A percentile compares a stretch with the other conserved stretches of the same genome.
Conservation (phyloP, 495 filamentous ascomycete genomes). For the Emericellopsis terricola region DNA sequence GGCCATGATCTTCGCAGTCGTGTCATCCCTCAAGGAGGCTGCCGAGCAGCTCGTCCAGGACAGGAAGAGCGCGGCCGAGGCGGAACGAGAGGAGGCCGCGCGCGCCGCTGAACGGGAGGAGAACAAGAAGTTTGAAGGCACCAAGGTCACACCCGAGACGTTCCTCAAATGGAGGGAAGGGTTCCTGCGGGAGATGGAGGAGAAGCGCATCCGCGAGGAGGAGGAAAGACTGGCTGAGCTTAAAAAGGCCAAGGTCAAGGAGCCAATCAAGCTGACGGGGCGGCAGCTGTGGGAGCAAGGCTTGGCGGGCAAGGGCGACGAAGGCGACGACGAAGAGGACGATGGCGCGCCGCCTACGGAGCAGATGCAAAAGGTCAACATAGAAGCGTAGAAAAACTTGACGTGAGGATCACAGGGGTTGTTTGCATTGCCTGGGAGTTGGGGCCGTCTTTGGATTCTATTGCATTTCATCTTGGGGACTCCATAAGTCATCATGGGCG, state of each 20-base stretch:
- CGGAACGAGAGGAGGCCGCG: conserved; percentile 44
- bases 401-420: background rate
- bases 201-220: conserved; percentile 37
- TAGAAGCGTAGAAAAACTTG: conserved; percentile 17
- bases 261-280: conserved; percentile 49
- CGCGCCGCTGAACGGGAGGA: conserved; percentile 71
- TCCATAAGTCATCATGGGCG: too few species aligned
- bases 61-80: conserved; percentile 40
- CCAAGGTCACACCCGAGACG: conserved; percentile 62
- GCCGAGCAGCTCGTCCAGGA: conserved; percentile 64
- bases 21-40: conserved; percentile 69
- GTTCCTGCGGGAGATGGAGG: conserved; percentile 69
- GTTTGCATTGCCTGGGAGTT: conserved; percentile 10
- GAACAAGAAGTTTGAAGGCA: conserved; percentile 92
- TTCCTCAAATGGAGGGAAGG: conserved; percentile 65
- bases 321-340: conserved; percentile 44
- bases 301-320: conserved; percentile 52
- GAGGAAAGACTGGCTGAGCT: conserved; percentile 61
- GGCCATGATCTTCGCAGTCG: conserved; percentile 93
- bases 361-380: conserved; percentile 48
- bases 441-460: conserved; percentile 3
- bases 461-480: background rate
- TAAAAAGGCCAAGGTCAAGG: conserved; percentile 52
- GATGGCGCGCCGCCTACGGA: conserved; percentile 24
- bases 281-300: conserved; percentile 75